A percentile compares a stretch with the other conserved stretches of the same genome.
Conservation (phyloP, 495 filamentous ascomycete species). For the Cercophora sp. region DNA sequence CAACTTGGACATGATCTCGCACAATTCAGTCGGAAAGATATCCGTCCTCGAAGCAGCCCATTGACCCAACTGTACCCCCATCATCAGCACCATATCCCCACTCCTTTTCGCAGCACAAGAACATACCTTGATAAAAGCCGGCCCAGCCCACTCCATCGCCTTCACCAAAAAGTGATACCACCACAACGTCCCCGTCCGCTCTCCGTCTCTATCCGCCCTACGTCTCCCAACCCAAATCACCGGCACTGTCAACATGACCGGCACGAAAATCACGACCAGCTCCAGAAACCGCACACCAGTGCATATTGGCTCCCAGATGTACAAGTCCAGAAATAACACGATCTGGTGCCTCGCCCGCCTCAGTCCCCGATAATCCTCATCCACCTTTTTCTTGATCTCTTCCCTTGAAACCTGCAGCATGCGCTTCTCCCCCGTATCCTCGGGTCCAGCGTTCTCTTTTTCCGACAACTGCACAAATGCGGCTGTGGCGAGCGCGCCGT, state of each 20-base stretch:
- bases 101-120: background rate
- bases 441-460: conserved; percentile 52
- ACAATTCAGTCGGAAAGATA: conserved; percentile 95
- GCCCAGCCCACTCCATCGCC: conserved; percentile 89
- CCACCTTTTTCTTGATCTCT: conserved; percentile 66
- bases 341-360: conserved; percentile 50
- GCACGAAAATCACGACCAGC: conserved; percentile 83
- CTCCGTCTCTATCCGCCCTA: conserved; percentile 56
- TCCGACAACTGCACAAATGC: conserved; percentile 74
- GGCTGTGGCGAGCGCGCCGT: conserved; percentile 43
- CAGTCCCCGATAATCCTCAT: conserved; percentile 55
- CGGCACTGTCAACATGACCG: conserved; percentile 76
- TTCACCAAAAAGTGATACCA: conserved; percentile 90
- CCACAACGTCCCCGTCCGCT: conserved; percentile 79
- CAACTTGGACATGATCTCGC: conserved; percentile 86
- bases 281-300: conserved; percentile 84
- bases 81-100: background rate
- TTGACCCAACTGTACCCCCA: conserved; percentile 73
- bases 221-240: conserved; percentile 71
- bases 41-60: conserved; percentile 97
- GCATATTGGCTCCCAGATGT: conserved; percentile 80
- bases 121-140: conserved; percentile 93
- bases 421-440: conserved; percentile 71
- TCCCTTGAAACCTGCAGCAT: conserved; percentile 79
- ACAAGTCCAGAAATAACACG: conserved; percentile 62